Percentiles rank a stretch among this genome's conserved stretches.
Evolutionary conservation across 495 filamentous ascomycete genomes (phyloP).

Genomic region (Penicillium paradoxum): DNA sequence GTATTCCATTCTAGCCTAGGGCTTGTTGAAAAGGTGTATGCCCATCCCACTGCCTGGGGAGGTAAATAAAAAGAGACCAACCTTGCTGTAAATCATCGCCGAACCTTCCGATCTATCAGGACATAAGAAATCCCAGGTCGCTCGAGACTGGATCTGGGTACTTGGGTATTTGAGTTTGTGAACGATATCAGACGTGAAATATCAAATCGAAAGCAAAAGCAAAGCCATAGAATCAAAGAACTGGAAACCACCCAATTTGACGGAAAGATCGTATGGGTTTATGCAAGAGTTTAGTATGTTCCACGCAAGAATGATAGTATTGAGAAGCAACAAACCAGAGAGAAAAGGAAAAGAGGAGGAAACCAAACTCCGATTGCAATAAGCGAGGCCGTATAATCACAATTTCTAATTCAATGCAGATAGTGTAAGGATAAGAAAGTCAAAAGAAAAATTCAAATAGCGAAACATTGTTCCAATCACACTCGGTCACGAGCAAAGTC

Average conservation of each 20-base stretch:
- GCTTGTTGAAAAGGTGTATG: neutral
- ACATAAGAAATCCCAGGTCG: neutral
- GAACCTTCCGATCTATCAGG: constrained; percentile 9
- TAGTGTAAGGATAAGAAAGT: constrained; percentile 3
- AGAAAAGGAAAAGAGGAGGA: neutral
- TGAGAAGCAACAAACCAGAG: neutral
- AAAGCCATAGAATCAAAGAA: constrained; percentile 7
- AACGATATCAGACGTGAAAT: constrained; percentile 9
- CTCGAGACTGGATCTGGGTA: constrained; percentile 5
- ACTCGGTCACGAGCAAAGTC: constrained; percentile 87
- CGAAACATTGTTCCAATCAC: constrained; percentile 33
- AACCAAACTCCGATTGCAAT: constrained; percentile 14
- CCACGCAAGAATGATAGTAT: neutral
- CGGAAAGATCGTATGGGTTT: constrained; percentile 11
- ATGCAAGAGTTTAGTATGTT: constrained; percentile 21
- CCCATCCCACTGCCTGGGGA: constrained; percentile 1
- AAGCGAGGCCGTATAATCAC: constrained; percentile 17
- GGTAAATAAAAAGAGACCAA: neutral
- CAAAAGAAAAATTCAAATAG: neutral
- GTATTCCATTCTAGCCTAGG: constrained; percentile 10
- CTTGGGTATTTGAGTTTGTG: constrained; percentile 22
- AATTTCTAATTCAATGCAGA: constrained; percentile 20
- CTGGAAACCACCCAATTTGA: constrained; percentile 1
- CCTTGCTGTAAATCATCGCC: neutral
- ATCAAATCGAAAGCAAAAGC: constrained; percentile 9